phyloP scores from a whole-genome alignment of 2,329 filamentous ascomycete species.

The Stachybotrys elegans region DNA sequence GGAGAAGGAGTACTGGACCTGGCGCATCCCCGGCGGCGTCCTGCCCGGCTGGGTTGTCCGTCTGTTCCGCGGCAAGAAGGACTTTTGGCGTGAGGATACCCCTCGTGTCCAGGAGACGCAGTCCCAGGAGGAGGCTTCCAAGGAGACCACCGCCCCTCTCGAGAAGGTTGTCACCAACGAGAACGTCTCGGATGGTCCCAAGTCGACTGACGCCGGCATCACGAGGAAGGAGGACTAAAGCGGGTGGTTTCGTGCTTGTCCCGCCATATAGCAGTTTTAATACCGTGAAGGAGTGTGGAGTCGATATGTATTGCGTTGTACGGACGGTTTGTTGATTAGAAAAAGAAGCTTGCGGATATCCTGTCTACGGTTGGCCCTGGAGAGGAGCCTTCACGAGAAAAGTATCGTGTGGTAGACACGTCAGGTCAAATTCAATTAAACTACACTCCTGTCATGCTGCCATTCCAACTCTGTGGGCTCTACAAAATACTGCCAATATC shows the following conservation, averaged over 20 bases:
- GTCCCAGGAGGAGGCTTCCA: constrained; percentile 9
- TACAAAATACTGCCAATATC: too few relatives aligned
- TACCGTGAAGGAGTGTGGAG: background rate
- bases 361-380: too few relatives aligned
- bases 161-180: constrained; percentile 16
- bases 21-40: constrained; percentile 67
- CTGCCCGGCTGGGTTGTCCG: constrained; percentile 70
- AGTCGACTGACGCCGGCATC: constrained; percentile 11
- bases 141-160: constrained; percentile 13
- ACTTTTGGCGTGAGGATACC: constrained; percentile 58
- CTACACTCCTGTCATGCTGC: too few relatives aligned
- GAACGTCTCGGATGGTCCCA: constrained; percentile 16
- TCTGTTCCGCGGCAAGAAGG: constrained; percentile 59
- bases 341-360: too few relatives aligned
- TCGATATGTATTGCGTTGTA: too few relatives aligned
- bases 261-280: too few relatives aligned
- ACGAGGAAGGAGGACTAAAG: background rate
- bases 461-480: too few relatives aligned
- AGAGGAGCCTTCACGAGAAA: too few relatives aligned
- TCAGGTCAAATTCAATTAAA: too few relatives aligned
- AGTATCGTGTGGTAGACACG: too few relatives aligned
- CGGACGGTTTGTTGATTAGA: too few relatives aligned
- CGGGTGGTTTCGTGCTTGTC: too few relatives aligned
- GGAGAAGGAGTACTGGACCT: constrained; percentile 76
- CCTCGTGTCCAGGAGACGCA: constrained; percentile 9